Evolutionary conservation across 208 protist species (phyloP), one percentile per base, ranked within the genome.

Genomic region (Crithidia acanthocephali): DNA sequence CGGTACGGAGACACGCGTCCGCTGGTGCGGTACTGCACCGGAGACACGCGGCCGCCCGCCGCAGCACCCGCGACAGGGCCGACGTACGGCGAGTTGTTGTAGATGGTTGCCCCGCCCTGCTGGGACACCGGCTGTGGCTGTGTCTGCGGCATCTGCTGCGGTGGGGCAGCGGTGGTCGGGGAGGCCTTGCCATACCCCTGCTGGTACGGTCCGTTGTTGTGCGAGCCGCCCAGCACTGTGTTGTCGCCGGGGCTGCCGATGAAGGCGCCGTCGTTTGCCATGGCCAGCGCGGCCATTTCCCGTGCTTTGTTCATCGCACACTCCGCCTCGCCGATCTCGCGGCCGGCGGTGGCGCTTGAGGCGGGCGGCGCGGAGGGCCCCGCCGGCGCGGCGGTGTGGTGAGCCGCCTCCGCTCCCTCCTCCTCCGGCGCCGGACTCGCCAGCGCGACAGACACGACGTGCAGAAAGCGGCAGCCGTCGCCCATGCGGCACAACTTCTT

Each of bases 401-500:
- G 44, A 16, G 37, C 22, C 13, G 37, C 20, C 9, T 45, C n/a
- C 6, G 35, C 16, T 7, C 45, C 35, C 37, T 66, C 60, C 18
- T 81, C 76, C 28, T 86, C 78, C 27, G 72, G 59, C n/a, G 72
- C 66, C 8, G 72, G 72, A 44, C 68, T 83, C 16, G 63, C 71
- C 20, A 81, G 50, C 2, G 80, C 79, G 27, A 84, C 73, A 0
- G 81, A 75, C 13, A 95, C 76, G 47, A 95, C 83, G 79, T 95
- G 89, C 22, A 95, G 62, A 52, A 95, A 95, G 66, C 81, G 79
- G 71, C 89, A 95, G 62, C 81, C 81, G 53, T 85, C 80, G 30
- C 89, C 89, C 69, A 90, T 76, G 67, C 89, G 89, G 74, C 89
- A 95, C 59, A 95, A 56, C 71, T 83, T 77, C 74, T 94, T 92